Evolutionary conservation across 2,329 filamentous ascomycete species (phyloP), one percentile per base, ranked within the genome.

Genomic region (Stylonectria norvegica): DNA sequence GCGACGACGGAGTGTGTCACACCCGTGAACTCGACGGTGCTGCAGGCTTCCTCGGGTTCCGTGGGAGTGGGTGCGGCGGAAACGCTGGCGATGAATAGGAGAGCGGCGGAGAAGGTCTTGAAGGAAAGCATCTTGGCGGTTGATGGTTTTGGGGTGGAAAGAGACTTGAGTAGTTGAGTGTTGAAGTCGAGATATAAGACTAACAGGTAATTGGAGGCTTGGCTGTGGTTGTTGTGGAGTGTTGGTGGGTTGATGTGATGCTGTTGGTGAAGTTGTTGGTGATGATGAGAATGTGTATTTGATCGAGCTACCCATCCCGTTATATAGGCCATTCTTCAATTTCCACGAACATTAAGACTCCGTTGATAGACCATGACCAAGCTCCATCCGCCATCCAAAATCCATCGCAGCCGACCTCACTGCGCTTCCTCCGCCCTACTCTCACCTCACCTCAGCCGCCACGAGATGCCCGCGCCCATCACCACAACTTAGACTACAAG

Each of bases 1-100:
- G 66, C 71, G n/a, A 67, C 63, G 31, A 73, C 66, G 2, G 64
- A 64, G 65, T 73, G 68, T 1, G 70, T 73, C 17, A 67, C 61
- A 11, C 66, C 63, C 2, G 67, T 68, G 36, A 60, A 56, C 5
- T 56, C 18, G 22, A 57, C 56, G n/a, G 66, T 67, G 43, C 48
- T 55, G 42, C 66, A 58, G 29, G 60, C 55, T 5, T 31, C 22
- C 15, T 52, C 48, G 30, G 23, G 36, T 30, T 47, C 52, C 8
- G 61, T 63, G 23, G 53, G 31, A 15, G 67, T 66, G 25, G 60
- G 57, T 18, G 57, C 58, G 18, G 64, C 60, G 1, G 58, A 56
- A 34, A 60, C 58, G 29, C 49, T 47, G 42, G 59, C 53, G 25
- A 50, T 54, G 37, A 58, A 52, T 28, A 63, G 49, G 23, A 67